Evolutionary conservation across 257 asterid species (phyloP).

Genomic region (Linaria vulgaris): DNA sequence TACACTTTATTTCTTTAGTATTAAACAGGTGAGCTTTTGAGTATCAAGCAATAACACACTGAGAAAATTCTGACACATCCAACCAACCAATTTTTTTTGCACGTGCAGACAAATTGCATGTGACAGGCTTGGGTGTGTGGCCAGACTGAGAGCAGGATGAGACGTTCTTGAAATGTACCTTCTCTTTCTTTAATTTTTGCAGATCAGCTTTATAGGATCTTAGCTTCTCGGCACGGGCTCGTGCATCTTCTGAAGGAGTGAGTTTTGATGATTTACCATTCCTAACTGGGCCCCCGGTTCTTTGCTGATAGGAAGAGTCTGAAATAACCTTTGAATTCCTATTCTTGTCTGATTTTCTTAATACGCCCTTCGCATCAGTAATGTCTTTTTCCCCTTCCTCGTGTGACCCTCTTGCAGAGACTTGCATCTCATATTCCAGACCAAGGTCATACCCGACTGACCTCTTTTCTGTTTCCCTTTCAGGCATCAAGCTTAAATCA

Average conservation of each 20-base stretch:
- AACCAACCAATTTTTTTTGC: conserved; percentile 3
- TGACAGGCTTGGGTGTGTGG: conserved; percentile 2
- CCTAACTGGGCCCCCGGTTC: conserved; percentile 76
- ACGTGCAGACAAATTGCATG: not conserved
- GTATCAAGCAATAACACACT: conserved; percentile 3
- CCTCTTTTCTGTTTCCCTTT: conserved; percentile 61
- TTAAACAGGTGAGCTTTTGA: conserved; percentile 1
- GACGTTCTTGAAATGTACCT: conserved; percentile 46
- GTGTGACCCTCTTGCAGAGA: conserved; percentile 41
- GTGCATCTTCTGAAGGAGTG: conserved; percentile 84
- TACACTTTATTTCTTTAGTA: conserved; percentile 1
- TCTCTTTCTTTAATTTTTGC: conserved; percentile 82
- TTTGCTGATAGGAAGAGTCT: conserved; percentile 52
- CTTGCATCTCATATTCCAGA: conserved; percentile 83
- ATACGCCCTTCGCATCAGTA: conserved; percentile 39
- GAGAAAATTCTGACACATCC: conserved; percentile 10
- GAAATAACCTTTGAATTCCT: conserved; percentile 53
- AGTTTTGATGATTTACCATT: conserved; percentile 63
- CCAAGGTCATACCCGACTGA: conserved; percentile 60
- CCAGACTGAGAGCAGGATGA: not conserved
- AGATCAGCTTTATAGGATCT: conserved; percentile 91
- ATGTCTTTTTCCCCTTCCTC: conserved; percentile 45
- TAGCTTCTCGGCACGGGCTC: conserved; percentile 88
- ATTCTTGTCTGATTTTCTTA: conserved; percentile 56
- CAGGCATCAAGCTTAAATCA: conserved; percentile 82